These are phyloP conservation scores for Talaromyces sp. DNA, from an alignment of 2,329 filamentous ascomycete species.

Conservation along the genomic window DNA sequence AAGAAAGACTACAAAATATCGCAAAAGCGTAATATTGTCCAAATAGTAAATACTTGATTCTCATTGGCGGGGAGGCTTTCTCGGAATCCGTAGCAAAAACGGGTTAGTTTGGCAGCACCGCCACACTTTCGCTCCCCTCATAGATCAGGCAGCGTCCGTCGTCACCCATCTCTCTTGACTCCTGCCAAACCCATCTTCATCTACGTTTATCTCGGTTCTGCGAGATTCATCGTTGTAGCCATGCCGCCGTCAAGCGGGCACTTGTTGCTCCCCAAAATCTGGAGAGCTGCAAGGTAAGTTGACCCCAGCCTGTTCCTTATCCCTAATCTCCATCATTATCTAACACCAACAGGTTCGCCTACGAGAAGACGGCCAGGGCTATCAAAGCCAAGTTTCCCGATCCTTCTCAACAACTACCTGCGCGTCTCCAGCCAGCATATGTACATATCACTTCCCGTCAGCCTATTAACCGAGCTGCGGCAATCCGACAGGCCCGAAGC, in stretches of 20 bases:
- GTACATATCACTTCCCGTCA: constrained; percentile 52
- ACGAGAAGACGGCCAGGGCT: constrained; percentile 41
- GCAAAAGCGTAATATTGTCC: neutral
- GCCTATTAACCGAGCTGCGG: constrained; percentile 55
- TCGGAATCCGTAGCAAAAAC: constrained; percentile 2
- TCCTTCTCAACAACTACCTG: constrained; percentile 30
- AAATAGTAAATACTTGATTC: neutral
- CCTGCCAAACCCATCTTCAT: constrained; percentile 3
- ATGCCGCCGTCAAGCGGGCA: constrained; percentile 46
- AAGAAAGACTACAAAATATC: neutral
- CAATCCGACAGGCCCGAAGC: constrained; percentile 58
- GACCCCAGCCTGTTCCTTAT: neutral
- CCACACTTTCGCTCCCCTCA: constrained; percentile 9
- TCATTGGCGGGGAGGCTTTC: neutral
- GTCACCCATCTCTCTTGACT: constrained; percentile 10
- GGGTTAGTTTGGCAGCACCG: constrained; percentile 8
- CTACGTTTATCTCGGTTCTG: constrained; percentile 5
- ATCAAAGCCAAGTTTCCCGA: constrained; percentile 39
- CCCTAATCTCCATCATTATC: neutral
- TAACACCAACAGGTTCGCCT: constrained; percentile 35
- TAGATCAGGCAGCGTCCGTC: constrained; percentile 20
- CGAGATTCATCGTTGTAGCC: constrained; percentile 14
- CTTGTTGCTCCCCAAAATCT: constrained; percentile 45
- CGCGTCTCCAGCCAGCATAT: constrained; percentile 55
- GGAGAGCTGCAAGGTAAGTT: constrained; percentile 43